Percentiles rank a stretch among this genome's conserved stretches.
Conservation (phyloP, 2,329 filamentous ascomycete genomes). For the Diaporthe capsici region DNA sequence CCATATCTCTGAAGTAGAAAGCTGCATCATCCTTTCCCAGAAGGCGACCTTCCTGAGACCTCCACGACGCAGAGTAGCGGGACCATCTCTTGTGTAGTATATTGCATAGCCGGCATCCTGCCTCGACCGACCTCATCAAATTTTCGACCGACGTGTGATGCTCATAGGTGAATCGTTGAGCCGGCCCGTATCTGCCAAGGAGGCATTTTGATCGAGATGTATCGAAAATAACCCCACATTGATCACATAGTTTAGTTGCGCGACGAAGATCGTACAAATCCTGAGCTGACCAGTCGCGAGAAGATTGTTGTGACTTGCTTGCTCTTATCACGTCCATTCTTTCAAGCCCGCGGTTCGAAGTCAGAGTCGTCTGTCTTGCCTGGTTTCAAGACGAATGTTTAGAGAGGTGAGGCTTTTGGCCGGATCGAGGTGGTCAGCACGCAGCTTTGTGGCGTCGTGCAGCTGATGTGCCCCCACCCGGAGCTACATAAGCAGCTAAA, state of each 20-base stretch:
- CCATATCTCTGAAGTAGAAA: not conserved
- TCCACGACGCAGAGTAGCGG: not conserved
- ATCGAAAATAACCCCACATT: not conserved
- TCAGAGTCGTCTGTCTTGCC: not conserved
- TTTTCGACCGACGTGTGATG: not conserved
- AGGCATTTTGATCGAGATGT: not conserved
- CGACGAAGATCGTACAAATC: not conserved
- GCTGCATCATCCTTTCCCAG: not conserved
- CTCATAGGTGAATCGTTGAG: not conserved
- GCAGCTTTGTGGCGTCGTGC: not conserved
- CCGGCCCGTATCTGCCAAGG: not conserved
- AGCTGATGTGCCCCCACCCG: not conserved
- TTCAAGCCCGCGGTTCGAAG: not conserved
- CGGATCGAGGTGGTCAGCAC: not conserved
- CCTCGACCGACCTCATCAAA: not conserved
- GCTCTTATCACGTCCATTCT: not conserved
- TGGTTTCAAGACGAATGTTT: not conserved
- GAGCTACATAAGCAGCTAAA: not conserved
- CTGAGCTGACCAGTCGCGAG: not conserved
- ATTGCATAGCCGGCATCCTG: constrained; percentile 7
- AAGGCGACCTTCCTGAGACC: no score
- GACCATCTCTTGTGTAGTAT: constrained; percentile 18
- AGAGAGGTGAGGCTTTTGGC: not conserved
- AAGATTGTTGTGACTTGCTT: not conserved
- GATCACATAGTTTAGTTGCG: not conserved